Evolutionary conservation across 2,329 filamentous ascomycete species (phyloP).

Genomic region (Xylariales sp.): DNA sequence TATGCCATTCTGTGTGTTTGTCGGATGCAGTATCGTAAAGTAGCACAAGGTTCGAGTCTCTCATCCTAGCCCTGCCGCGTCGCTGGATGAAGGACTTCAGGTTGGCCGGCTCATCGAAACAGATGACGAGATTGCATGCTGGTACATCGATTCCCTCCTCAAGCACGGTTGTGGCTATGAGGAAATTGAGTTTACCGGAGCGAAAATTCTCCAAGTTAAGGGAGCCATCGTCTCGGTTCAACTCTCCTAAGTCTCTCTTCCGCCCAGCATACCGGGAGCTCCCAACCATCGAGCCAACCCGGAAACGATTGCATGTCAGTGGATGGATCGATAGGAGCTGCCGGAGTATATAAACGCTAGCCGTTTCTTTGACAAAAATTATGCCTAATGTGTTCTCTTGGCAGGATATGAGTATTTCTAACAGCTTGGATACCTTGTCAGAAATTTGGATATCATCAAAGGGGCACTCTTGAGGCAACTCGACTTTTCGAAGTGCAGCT

Average conservation of each 20-base stretch:
- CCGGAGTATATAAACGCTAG: conserved; percentile 55
- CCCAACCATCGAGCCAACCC: conserved; percentile 52
- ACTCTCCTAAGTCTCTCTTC: conserved; percentile 35
- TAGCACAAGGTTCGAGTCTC: conserved; percentile 45
- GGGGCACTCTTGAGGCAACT: conserved; percentile 13
- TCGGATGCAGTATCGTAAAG: conserved; percentile 31
- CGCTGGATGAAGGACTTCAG: conserved; percentile 57
- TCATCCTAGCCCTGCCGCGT: conserved; percentile 48
- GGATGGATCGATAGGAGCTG: conserved; percentile 53
- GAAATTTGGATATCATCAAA: conserved; percentile 36
- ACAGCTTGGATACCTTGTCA: conserved; percentile 51
- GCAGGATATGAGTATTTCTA: conserved; percentile 43
- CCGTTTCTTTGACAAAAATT: conserved; percentile 62
- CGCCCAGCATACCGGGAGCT: conserved; percentile 34
- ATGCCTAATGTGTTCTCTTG: conserved; percentile 50
- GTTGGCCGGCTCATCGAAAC: conserved; percentile 45
- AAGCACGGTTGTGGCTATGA: conserved; percentile 60
- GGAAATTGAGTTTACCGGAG: conserved; percentile 47
- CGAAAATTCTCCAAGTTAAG: conserved; percentile 47
- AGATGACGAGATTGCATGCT: conserved; percentile 57
- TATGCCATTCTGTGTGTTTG: conserved; percentile 50
- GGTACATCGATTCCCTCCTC: conserved; percentile 67
- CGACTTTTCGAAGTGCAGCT: conserved; percentile 36
- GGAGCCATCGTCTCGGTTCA: conserved; percentile 23
- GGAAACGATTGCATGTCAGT: conserved; percentile 38